phyloP scores from a whole-genome alignment of 1,139 yeast species.

The Pichia sorboxylosa region DNA sequence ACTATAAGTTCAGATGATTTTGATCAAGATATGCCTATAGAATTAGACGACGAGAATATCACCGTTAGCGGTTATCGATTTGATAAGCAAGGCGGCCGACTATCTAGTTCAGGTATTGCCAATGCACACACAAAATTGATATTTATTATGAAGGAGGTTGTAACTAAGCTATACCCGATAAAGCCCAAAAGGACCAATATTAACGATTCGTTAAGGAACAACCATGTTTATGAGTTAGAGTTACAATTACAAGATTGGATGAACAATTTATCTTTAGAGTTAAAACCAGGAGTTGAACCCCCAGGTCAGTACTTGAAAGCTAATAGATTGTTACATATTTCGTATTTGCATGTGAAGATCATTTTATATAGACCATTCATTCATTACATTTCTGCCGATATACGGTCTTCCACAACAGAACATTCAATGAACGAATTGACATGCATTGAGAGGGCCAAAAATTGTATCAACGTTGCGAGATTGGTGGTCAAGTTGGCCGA shows the following conservation, averaged over 20 bases:
- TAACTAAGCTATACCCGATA: conserved; percentile 46
- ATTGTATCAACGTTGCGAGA: conserved; percentile 77
- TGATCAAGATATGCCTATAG: conserved; percentile 80
- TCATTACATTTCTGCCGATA: conserved; percentile 52
- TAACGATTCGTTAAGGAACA: conserved; percentile 31
- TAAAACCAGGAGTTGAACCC: conserved; percentile 66
- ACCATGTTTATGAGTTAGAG: conserved; percentile 64
- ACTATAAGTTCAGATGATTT: conserved; percentile 67
- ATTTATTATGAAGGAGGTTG: conserved; percentile 44
- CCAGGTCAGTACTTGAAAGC: conserved; percentile 62
- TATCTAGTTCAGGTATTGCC: conserved; percentile 73
- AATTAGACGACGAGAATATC: conserved; percentile 77
- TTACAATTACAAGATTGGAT: conserved; percentile 66
- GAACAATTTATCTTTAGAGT: conserved; percentile 56
- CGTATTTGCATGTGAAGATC: conserved; percentile 75
- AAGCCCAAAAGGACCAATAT: conserved; percentile 24
- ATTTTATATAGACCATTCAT: conserved; percentile 85
- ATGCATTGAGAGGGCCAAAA: conserved; percentile 62
- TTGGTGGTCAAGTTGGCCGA: conserved; percentile 75
- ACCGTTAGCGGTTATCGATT: conserved; percentile 46
- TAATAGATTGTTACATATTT: conserved; percentile 61
- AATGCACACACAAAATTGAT: conserved; percentile 74
- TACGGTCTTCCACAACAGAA: conserved; percentile 16
- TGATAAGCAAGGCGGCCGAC: conserved; percentile 30
- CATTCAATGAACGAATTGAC: conserved; percentile 30